Percentiles rank a stretch among this genome's conserved stretches.
phyloP scores from a whole-genome alignment of 1,139 yeast species.

The Debaryomyces sp. region DNA sequence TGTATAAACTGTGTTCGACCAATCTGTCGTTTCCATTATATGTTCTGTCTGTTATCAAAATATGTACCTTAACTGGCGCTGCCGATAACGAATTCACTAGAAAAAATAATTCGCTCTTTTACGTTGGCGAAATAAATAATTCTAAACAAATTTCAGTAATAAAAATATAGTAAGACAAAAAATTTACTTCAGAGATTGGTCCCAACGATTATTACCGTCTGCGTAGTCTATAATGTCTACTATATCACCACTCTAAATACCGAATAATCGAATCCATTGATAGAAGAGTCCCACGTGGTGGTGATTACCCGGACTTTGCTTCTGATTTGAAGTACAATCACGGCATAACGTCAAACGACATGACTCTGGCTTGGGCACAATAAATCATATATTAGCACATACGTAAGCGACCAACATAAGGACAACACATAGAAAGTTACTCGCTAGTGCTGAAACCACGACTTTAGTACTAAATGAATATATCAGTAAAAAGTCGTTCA shows the following conservation, averaged over 20 bases:
- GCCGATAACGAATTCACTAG: not conserved
- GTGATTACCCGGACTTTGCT: not conserved
- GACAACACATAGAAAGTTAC: not conserved
- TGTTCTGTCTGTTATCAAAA: not conserved
- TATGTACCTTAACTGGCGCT: not conserved
- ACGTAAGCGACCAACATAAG: not conserved
- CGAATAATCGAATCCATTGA: not conserved
- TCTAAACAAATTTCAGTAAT: not conserved
- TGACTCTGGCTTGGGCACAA: not conserved
- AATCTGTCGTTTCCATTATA: conserved; percentile 10
- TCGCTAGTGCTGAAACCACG: not conserved
- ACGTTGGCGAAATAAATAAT: not conserved
- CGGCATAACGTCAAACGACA: not conserved
- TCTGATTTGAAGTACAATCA: not conserved
- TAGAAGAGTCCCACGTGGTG: conserved; percentile 1
- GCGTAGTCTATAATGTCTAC: not conserved
- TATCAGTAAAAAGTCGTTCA: not conserved
- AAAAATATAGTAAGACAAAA: not conserved
- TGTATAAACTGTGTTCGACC: conserved; percentile 8
- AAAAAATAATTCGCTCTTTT: not conserved
- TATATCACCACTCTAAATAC: not conserved
- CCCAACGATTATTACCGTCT: conserved; percentile 1
- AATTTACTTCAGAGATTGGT: not conserved
- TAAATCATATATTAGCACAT: not conserved
- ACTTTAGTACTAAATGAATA: too few relatives aligned